Evolutionary conservation across 495 filamentous ascomycete species (phyloP).

Genomic region (Rusavskia elegans): DNA sequence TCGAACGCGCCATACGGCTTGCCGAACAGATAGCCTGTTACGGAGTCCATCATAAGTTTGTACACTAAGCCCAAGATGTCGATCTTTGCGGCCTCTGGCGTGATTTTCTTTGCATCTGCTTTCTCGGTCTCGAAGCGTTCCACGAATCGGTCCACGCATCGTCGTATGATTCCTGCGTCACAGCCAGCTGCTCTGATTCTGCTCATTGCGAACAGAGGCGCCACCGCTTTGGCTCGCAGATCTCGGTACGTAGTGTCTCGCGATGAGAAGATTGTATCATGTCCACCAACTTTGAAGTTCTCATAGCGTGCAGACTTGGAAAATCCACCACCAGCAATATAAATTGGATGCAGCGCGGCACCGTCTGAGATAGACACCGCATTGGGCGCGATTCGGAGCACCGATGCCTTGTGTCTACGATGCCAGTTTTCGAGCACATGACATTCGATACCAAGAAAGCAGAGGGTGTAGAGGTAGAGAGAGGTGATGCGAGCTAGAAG

Average conservation of each 20-base stretch:
- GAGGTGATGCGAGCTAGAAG: slow-evolving; percentile 22
- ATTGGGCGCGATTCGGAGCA: slow-evolving; percentile 41
- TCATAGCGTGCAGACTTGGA: slow-evolving; percentile 27
- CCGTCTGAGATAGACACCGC: slow-evolving; percentile 43
- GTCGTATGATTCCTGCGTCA: background rate
- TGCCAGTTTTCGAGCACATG: slow-evolving; percentile 4
- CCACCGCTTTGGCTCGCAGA: slow-evolving; percentile 30
- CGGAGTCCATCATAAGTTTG: slow-evolving; percentile 1
- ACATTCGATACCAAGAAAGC: slow-evolving; percentile 26
- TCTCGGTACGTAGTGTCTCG: slow-evolving; percentile 22
- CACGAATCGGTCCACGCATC: slow-evolving; percentile 2
- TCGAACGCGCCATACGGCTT: slow-evolving; percentile 1
- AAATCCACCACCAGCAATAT: slow-evolving; percentile 29
- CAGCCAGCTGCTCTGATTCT: slow-evolving; percentile 1
- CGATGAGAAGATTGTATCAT: slow-evolving; percentile 34
- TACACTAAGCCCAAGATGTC: slow-evolving; percentile 4
- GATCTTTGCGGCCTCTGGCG: background rate
- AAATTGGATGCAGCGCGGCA: slow-evolving; percentile 30
- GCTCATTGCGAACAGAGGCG: slow-evolving; percentile 23
- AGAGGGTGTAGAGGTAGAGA: slow-evolving; percentile 27
- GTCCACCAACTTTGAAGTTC: slow-evolving; percentile 37
- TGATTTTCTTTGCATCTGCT: background rate
- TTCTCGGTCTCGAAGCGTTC: background rate
- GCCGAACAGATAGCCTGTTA: slow-evolving; percentile 4
- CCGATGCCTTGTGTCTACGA: slow-evolving; percentile 50